Evolutionary conservation across 1,139 yeast species (phyloP).

Genomic region (Yamadazyma membranifaciens): DNA sequence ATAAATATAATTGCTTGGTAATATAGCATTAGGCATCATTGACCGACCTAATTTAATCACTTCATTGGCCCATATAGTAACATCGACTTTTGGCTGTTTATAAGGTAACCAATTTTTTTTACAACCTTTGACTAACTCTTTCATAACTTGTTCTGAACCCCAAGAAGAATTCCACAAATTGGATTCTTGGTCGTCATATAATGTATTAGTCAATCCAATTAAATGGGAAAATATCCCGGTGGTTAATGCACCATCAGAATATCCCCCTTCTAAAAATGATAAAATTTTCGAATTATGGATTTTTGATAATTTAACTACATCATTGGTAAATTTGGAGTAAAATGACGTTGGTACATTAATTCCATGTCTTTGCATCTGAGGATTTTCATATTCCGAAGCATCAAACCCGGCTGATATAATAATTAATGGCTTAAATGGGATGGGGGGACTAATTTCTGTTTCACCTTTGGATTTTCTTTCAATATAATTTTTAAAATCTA

Average conservation of each 20-base stretch:
- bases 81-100: conserved; percentile 44
- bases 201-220: conserved; percentile 50
- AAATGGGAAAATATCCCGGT: conserved; percentile 82
- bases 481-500: conserved; percentile 33
- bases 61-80: conserved; percentile 65
- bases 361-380: conserved; percentile 83
- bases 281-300: conserved; percentile 63
- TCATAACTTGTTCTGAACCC: conserved; percentile 63
- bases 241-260: conserved; percentile 77
- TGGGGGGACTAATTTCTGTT: conserved; percentile 31
- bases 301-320: conserved; percentile 63
- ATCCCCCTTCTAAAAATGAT: conserved; percentile 83
- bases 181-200: conserved; percentile 24
- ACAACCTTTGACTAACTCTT: conserved; percentile 69
- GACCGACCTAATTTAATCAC: conserved; percentile 66
- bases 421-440: conserved; percentile 68
- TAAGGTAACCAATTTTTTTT: conserved; percentile 64
- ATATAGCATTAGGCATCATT: conserved; percentile 60
- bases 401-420: conserved; percentile 85
- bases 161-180: conserved; percentile 59
- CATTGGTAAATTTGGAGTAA: conserved; percentile 71
- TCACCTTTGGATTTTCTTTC: conserved; percentile 16
- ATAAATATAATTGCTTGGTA: conserved; percentile 41
- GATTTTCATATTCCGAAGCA: conserved; percentile 81
- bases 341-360: conserved; percentile 83